Evolutionary conservation across 495 filamentous ascomycete species (phyloP).

Genomic region (Aspergillus nidulans): DNA sequence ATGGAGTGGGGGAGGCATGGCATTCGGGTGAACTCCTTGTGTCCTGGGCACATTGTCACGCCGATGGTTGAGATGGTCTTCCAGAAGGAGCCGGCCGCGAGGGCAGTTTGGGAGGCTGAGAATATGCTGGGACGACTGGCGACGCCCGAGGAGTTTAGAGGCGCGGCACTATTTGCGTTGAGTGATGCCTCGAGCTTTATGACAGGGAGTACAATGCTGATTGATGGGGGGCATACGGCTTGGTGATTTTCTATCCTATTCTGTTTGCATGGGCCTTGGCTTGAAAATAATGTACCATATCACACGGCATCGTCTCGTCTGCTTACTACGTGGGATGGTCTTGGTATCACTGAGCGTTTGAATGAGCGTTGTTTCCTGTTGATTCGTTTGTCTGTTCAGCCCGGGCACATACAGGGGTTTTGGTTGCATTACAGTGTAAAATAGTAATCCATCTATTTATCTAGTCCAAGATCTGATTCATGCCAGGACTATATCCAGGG

Average conservation of each 20-base stretch:
- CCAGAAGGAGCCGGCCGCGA: slow-evolving; percentile 54
- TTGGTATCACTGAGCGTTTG: neutral
- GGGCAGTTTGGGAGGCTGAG: slow-evolving; percentile 59
- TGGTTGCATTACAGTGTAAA: neutral
- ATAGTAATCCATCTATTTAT: neutral
- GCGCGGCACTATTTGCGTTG: slow-evolving; percentile 56
- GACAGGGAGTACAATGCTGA: slow-evolving; percentile 58
- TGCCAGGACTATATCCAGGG: neutral
- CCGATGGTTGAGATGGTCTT: slow-evolving; percentile 69
- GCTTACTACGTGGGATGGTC: neutral
- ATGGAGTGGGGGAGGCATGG: slow-evolving; percentile 69
- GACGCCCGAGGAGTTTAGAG: slow-evolving; percentile 61
- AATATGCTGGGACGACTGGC: slow-evolving; percentile 67
- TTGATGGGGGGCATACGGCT: slow-evolving; percentile 62
- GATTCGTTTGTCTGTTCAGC: neutral
- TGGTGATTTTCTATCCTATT: slow-evolving; percentile 27
- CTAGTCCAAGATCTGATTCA: neutral
- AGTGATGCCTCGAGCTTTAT: slow-evolving; percentile 68
- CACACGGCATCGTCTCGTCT: neutral
- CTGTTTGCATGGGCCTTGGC: neutral
- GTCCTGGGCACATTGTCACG: slow-evolving; percentile 68
- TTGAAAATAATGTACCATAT: neutral
- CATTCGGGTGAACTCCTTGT: slow-evolving; percentile 64
- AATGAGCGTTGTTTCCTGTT: neutral
- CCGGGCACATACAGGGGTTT: neutral